Percentiles rank a stretch among this genome's conserved stretches.
These are phyloP conservation scores for Colletotrichum euphorbiae DNA, from an alignment of 2,329 filamentous ascomycete species.

Conservation along the genomic window DNA sequence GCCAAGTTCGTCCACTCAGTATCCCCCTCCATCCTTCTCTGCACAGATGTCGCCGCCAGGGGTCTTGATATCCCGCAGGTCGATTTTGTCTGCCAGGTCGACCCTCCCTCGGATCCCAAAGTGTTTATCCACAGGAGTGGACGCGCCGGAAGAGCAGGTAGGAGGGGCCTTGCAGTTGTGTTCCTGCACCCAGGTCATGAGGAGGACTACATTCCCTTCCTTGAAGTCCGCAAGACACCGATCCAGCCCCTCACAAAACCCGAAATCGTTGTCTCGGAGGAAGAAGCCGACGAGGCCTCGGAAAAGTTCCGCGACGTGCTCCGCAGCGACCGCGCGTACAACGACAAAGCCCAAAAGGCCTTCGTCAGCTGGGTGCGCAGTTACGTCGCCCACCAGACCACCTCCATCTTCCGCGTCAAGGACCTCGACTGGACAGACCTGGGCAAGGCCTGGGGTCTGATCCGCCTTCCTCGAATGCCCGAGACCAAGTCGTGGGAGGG, in stretches of 20 bases:
- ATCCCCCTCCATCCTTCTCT: conserved; percentile 84
- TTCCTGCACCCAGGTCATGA: conserved; percentile 88
- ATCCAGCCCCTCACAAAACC: conserved; percentile 73
- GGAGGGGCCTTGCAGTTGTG: conserved; percentile 85
- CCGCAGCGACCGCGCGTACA: conserved; percentile 65
- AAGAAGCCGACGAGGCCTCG: conserved; percentile 69
- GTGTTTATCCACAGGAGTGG: conserved; percentile 95
- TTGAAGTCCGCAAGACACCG: conserved; percentile 88
- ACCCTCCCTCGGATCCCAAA: conserved; percentile 87
- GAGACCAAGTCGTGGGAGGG: conserved; percentile 82
- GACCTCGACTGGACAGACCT: conserved; percentile 89
- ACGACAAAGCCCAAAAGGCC: conserved; percentile 89
- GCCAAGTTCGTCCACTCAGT: conserved; percentile 80
- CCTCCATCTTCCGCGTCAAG: conserved; percentile 85
- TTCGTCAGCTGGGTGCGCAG: conserved; percentile 95
- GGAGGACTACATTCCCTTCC: conserved; percentile 89
- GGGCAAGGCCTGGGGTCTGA: conserved; percentile 85
- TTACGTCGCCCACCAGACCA: conserved; percentile 91
- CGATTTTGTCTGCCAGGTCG: conserved; percentile 90
- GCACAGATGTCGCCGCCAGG: conserved; percentile 90
- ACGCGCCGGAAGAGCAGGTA: conserved; percentile 87
- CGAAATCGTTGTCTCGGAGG: conserved; percentile 65
- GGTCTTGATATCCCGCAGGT: conserved; percentile 93
- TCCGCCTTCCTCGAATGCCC: conserved; percentile 93
- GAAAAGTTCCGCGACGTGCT: conserved; percentile 71